A percentile compares a stretch with the other conserved stretches of the same genome.
phyloP scores from a whole-genome alignment of 208 protist genomes.

The Acanthamoeba healyi region DNA sequence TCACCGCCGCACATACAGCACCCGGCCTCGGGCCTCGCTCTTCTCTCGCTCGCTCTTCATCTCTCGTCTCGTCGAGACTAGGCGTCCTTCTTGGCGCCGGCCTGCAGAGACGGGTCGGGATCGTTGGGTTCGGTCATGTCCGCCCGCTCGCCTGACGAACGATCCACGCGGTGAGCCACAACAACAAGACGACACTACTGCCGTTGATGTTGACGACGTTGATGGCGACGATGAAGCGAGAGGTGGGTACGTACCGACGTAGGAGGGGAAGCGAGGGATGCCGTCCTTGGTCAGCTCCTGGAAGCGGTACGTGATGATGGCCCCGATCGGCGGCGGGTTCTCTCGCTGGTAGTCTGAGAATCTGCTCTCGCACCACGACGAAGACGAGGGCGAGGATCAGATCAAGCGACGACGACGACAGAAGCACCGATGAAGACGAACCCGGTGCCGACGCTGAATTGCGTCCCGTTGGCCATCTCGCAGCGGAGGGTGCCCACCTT shows the following conservation, averaged over 20 bases:
- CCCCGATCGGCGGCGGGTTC: conserved; percentile 84
- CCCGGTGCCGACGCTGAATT: conserved; percentile 86
- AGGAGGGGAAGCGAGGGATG: conserved; percentile 87
- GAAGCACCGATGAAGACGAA: neutral
- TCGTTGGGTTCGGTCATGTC: conserved; percentile 62
- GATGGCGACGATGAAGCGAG: no score
- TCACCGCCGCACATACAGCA: neutral
- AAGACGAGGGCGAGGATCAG: neutral
- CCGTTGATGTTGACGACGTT: no score
- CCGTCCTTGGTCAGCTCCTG: conserved; percentile 86
- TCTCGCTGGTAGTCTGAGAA: conserved; percentile 83
- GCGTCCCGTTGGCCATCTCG: conserved; percentile 84
- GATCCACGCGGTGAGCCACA: neutral
- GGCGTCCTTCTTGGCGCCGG: neutral
- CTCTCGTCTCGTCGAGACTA: neutral
- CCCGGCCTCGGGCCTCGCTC: neutral
- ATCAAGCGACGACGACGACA: no score
- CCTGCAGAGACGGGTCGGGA: neutral
- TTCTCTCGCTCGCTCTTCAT: neutral
- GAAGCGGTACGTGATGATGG: conserved; percentile 88
- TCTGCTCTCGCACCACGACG: neutral
- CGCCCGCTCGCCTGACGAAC: conserved; percentile 37
- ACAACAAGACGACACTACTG: neutral
- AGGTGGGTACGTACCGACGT: conserved; percentile 63
- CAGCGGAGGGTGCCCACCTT: conserved; percentile 78